Conservation (phyloP, 768 basidiomycete species). For the Hericium rajendrae region DNA sequence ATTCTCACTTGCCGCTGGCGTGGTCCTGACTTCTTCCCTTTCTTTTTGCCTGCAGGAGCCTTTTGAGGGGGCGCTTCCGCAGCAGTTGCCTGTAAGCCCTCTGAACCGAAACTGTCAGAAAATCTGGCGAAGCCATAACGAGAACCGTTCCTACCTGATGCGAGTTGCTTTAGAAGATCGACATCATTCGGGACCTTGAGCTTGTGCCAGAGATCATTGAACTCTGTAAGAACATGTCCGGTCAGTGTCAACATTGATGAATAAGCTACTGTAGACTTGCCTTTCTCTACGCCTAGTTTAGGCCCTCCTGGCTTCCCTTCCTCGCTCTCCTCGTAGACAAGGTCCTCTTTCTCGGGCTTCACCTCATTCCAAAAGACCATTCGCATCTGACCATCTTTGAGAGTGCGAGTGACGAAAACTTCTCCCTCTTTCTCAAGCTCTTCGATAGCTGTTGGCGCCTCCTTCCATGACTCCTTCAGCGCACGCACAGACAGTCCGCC, state of each 20-base stretch:
- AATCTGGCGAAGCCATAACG: slow-evolving; percentile 1
- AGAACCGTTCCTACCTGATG: slow-evolving; percentile 51
- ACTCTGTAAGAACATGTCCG: slow-evolving; percentile 42
- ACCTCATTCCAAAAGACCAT: slow-evolving; percentile 92
- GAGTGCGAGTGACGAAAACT: slow-evolving; percentile 77
- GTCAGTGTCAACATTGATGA: background rate
- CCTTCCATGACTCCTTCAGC: slow-evolving; percentile 88
- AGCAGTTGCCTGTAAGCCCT: slow-evolving; percentile 74
- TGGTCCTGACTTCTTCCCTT: slow-evolving; percentile 68
- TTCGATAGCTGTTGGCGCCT: slow-evolving; percentile 73
- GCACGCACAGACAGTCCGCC: slow-evolving; percentile 78
- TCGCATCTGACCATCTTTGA: slow-evolving; percentile 72
- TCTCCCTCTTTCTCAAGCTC: slow-evolving; percentile 87
- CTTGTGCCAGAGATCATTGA: slow-evolving; percentile 78
- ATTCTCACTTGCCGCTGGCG: slow-evolving; percentile 72
- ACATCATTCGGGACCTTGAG: slow-evolving; percentile 81
- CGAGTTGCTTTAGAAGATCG: slow-evolving; percentile 69
- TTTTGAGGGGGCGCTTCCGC: slow-evolving; percentile 50
- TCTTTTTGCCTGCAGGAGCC: slow-evolving; percentile 53
- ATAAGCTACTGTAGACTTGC: slow-evolving; percentile 30
- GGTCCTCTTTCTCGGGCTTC: slow-evolving; percentile 29
- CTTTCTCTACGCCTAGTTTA: slow-evolving; percentile 69
- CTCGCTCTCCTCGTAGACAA: slow-evolving; percentile 6
- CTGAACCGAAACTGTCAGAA: slow-evolving; percentile 24
- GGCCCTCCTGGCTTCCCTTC: slow-evolving; percentile 33